These are phyloP conservation scores for Lasiodiplodia sp. DNA, from an alignment of 2,329 filamentous ascomycete species.

Conservation along the genomic window DNA sequence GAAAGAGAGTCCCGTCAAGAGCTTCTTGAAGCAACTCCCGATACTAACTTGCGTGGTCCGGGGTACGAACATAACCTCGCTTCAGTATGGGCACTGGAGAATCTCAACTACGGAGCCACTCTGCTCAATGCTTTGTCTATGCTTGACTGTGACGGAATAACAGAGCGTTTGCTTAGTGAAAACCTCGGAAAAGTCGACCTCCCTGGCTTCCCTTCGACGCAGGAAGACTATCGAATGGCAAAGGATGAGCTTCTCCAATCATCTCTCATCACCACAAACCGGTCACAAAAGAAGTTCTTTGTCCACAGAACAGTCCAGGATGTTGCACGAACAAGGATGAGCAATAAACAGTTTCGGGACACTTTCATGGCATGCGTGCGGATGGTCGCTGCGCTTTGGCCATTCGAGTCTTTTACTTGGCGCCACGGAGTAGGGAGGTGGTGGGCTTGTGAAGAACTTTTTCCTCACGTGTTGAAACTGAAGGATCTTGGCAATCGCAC, in stretches of 20 bases:
- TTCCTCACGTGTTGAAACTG: conserved; percentile 31
- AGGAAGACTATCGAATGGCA: conserved; percentile 21
- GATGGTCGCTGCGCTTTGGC: conserved; percentile 32
- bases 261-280: conserved; percentile 24
- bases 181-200: neutral
- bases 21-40: neutral
- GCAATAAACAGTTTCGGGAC: neutral
- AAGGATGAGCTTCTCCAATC: conserved; percentile 29
- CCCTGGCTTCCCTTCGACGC: conserved; percentile 22
- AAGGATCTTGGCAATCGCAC: conserved; percentile 7
- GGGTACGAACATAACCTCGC: conserved; percentile 22
- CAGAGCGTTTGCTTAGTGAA: conserved; percentile 27
- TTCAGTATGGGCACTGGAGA: conserved; percentile 33
- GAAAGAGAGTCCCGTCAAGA: conserved; percentile 14
- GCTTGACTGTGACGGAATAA: conserved; percentile 33
- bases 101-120: conserved; percentile 22
- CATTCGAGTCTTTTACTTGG: conserved; percentile 33
- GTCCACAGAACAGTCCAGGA: conserved; percentile 9
- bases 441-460: conserved; percentile 32
- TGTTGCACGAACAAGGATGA: neutral
- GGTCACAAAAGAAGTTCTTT: neutral
- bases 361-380: conserved; percentile 15
- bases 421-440: conserved; percentile 32
- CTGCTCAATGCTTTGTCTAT: conserved; percentile 32
- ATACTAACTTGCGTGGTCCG: neutral